A percentile compares a stretch with the other conserved stretches of the same genome.
Evolutionary conservation across 2,329 filamentous ascomycete genomes (phyloP).

Genomic region (Sclerotinia sclerotiorum): DNA sequence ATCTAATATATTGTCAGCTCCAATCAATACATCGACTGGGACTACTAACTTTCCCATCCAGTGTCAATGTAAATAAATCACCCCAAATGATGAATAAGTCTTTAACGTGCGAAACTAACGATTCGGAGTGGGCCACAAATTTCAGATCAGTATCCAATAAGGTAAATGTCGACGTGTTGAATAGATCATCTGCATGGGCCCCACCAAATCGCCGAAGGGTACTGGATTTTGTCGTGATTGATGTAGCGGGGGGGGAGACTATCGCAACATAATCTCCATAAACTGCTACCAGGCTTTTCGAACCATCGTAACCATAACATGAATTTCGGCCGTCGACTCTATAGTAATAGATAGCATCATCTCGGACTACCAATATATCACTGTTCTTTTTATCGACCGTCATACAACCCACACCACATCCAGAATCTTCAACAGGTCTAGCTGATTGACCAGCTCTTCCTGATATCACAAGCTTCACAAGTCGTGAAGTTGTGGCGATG

Average conservation of each 20-base stretch:
- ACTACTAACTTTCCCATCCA: slow-evolving; percentile 78
- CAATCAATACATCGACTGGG: neutral
- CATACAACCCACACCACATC: slow-evolving; percentile 95
- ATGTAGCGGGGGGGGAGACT: slow-evolving; percentile 67
- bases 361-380: slow-evolving; percentile 86
- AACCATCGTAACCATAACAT: slow-evolving; percentile 86
- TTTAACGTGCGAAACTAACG: slow-evolving; percentile 76
- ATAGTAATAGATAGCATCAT: slow-evolving; percentile 96
- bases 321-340: slow-evolving; percentile 79
- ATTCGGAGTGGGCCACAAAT: slow-evolving; percentile 86
- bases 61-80: slow-evolving; percentile 83
- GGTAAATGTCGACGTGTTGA: slow-evolving; percentile 85
- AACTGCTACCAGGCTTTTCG: slow-evolving; percentile 77
- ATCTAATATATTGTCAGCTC: slow-evolving; percentile 58
- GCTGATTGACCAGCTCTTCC: slow-evolving; percentile 86
- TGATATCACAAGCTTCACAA: slow-evolving; percentile 82
- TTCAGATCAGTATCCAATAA: slow-evolving; percentile 89
- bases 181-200: slow-evolving; percentile 70
- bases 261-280: slow-evolving; percentile 86
- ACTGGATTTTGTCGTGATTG: slow-evolving; percentile 49
- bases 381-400: slow-evolving; percentile 75
- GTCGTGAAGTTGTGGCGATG: slow-evolving; percentile 84
- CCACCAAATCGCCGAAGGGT: slow-evolving; percentile 72
- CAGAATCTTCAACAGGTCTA: slow-evolving; percentile 82
- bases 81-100: slow-evolving; percentile 85